Percentiles rank a stretch among this genome's conserved stretches.
phyloP scores from a whole-genome alignment of 805 yeast species.

The Suhomyces faveliae region DNA sequence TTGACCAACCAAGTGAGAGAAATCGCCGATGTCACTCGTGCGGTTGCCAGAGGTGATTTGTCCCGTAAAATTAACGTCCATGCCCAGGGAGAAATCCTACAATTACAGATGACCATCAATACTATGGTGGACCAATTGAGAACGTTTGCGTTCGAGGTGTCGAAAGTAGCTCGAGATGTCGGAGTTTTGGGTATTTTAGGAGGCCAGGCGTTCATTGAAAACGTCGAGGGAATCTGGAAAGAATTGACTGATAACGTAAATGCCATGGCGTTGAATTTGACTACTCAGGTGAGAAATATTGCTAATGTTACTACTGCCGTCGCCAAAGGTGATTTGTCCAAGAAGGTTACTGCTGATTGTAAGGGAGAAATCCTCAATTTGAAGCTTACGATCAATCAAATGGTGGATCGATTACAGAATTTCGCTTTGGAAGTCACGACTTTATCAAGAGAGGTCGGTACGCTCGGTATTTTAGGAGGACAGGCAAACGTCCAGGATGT shows the following conservation, averaged over 20 bases:
- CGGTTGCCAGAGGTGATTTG: constrained; percentile 84
- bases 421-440: constrained; percentile 48
- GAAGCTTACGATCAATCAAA: constrained; percentile 48
- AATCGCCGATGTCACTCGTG: constrained; percentile 85
- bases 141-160: constrained; percentile 81
- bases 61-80: constrained; percentile 82
- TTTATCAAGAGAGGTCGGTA: constrained; percentile 47
- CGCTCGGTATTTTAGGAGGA: constrained; percentile 48
- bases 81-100: constrained; percentile 88
- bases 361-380: constrained; percentile 56
- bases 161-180: constrained; percentile 83
- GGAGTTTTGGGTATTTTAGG: constrained; percentile 89
- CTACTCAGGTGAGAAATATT: constrained; percentile 84
- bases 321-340: constrained; percentile 77
- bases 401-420: constrained; percentile 51
- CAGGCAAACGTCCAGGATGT: constrained; percentile 52
- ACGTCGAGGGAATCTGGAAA: constrained; percentile 85
- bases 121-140: constrained; percentile 86
- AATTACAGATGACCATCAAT: constrained; percentile 81
- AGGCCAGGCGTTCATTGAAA: constrained; percentile 79
- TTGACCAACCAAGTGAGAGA: constrained; percentile 70
- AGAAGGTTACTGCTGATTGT: constrained; percentile 84
- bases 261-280: constrained; percentile 85
- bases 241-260: constrained; percentile 84
- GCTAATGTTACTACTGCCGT: constrained; percentile 89